Evolutionary conservation across 768 basidiomycete genomes (phyloP), one percentile per base, ranked within the genome.

Genomic region (Pilatotrama ljubarskyi): DNA sequence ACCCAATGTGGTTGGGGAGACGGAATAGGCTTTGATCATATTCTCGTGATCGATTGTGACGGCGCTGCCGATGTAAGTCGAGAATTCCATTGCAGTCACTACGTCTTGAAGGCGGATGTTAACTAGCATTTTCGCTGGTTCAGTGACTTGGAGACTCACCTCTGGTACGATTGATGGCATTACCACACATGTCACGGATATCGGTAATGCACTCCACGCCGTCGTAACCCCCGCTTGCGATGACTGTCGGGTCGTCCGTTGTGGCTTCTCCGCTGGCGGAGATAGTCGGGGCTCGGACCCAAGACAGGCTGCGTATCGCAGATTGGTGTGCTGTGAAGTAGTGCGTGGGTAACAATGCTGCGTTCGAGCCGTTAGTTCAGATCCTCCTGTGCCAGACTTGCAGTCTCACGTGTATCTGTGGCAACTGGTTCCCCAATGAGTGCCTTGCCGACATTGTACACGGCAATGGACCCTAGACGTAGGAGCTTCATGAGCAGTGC

Each of bases 21-120:
- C 75, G 6, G 87, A 87, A 68, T 87, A 88, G 2, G 80, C 82
- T 69, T 93, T 94, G 53, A 94, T 81, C 3, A 81, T 82, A 66
- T 90, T 90, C 58, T 95, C 93, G 59, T 88, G 86, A 68, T 95
- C 93, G 60, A 88, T 84, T n/a, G 86, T 87, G 29, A 92, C 80
- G 0, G 84, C 83, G 0, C 88, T 86, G 8, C 88, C 88, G 25
- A 79, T 77, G 65, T 84, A 90, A 4, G 85, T 74, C 9, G 87
- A 88, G 72, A 82, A 95, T 0, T 82, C 75, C 60, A 91, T 78
- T 3, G 84, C 73, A 49, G 84, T 87, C 54, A 90, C 85, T 7
- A 90, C 85, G 70, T 91, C 91, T 93, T 57, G 43, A 47, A 20
- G 35, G 11, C 35, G 37, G 29, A 26, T 29, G 18, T 36, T 17